A percentile compares a stretch with the other conserved stretches of the same genome.
Conservation (phyloP, 2,329 filamentous ascomycete genomes). For the Colletotrichum filicis region DNA sequence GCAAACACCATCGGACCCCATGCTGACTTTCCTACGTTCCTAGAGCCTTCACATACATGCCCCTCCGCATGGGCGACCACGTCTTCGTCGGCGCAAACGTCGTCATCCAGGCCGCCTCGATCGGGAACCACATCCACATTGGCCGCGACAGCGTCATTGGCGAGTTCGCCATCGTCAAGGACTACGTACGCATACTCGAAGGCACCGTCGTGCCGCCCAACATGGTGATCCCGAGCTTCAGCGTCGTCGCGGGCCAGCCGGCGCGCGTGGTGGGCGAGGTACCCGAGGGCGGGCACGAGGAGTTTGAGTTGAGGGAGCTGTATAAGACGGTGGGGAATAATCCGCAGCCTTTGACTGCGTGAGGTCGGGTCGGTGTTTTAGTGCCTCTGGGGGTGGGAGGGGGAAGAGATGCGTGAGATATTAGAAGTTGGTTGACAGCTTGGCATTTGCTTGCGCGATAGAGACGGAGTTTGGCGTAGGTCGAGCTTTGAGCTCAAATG, state of each 20-base stretch:
- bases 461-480: slow-evolving; percentile 17
- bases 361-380: too few relatives aligned
- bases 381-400: too few relatives aligned
- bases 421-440: not conserved
- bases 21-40: not conserved
- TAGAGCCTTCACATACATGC: slow-evolving; percentile 80
- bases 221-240: slow-evolving; percentile 94
- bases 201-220: slow-evolving; percentile 84
- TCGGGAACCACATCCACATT: slow-evolving; percentile 89
- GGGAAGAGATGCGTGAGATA: too few relatives aligned
- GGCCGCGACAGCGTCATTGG: slow-evolving; percentile 81
- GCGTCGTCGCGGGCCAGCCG: slow-evolving; percentile 86
- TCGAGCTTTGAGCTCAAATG: slow-evolving; percentile 3
- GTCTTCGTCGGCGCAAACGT: slow-evolving; percentile 85
- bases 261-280: slow-evolving; percentile 85
- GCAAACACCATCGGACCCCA: too few relatives aligned
- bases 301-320: slow-evolving; percentile 71
- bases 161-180: slow-evolving; percentile 91
- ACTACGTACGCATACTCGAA: slow-evolving; percentile 89
- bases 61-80: slow-evolving; percentile 92
- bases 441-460: not conserved
- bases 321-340: slow-evolving; percentile 74
- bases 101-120: slow-evolving; percentile 83
- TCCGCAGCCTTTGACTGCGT: slow-evolving; percentile 42
- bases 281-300: slow-evolving; percentile 74